Percentiles rank a stretch among this genome's conserved stretches.
phyloP scores from a whole-genome alignment of 202 grass and related monocot genomes.

The Saccharum hybrid region DNA sequence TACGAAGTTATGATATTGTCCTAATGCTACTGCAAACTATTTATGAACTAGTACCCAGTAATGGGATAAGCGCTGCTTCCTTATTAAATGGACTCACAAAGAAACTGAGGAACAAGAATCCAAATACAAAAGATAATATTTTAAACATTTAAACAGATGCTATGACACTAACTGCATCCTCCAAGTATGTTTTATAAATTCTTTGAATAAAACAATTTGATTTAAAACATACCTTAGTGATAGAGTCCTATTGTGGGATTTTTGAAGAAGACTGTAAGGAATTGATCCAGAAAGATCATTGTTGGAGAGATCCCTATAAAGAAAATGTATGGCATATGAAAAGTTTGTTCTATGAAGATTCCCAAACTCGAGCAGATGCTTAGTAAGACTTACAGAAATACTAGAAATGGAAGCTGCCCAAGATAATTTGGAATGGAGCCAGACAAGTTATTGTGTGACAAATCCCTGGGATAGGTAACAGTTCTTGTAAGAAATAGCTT shows the following conservation, averaged over 20 bases:
- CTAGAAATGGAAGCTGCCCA: conserved; percentile 44
- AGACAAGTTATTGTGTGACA: conserved; percentile 59
- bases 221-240: conserved; percentile 38
- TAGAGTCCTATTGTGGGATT: conserved; percentile 40
- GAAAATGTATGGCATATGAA: conserved; percentile 13
- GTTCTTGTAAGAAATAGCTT: background rate
- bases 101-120: background rate
- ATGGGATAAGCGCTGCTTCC: background rate
- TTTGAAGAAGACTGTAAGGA: conserved; percentile 51
- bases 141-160: background rate
- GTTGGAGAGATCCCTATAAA: conserved; percentile 52
- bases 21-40: background rate
- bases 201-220: background rate
- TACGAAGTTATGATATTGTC: conserved; percentile 7
- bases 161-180: background rate
- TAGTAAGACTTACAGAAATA: conserved; percentile 53
- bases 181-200: background rate
- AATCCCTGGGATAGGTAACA: conserved; percentile 50
- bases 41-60: background rate
- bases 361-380: background rate
- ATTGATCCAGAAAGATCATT: conserved; percentile 52
- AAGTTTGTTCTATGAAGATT: background rate
- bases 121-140: background rate
- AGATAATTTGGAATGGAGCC: conserved; percentile 50
- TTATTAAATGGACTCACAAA: conserved; percentile 9